Conservation (phyloP, 106 monocot species). For the Dactylorhiza incarnata region DNA sequence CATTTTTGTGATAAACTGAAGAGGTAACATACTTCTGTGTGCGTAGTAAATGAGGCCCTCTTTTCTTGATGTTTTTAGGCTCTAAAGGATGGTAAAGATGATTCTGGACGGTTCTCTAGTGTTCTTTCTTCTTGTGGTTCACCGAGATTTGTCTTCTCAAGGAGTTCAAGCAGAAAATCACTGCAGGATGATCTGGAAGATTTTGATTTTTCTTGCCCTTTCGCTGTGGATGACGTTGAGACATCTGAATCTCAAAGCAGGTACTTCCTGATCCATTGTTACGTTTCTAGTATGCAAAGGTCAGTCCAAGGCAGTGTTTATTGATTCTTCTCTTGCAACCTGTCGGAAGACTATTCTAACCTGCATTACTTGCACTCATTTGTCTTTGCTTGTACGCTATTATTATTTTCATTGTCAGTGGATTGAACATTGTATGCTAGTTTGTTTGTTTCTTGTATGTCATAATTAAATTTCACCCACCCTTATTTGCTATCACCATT, state of each 20-base stretch:
- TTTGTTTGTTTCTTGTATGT: neutral
- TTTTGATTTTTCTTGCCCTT: slow-evolving; percentile 60
- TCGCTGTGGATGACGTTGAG: slow-evolving; percentile 94
- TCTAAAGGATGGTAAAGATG: slow-evolving; percentile 70
- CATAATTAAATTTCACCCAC: neutral
- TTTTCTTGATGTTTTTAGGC: slow-evolving; percentile 21
- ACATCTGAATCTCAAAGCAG: slow-evolving; percentile 60
- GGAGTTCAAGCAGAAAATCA: slow-evolving; percentile 80
- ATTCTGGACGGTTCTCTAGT: slow-evolving; percentile 79
- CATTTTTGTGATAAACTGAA: neutral
- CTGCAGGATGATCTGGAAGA: slow-evolving; percentile 83
- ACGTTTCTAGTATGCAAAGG: neutral
- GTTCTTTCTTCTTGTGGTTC: slow-evolving; percentile 61
- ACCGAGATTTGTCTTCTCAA: slow-evolving; percentile 56
- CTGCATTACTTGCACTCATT: neutral
- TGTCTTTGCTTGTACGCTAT: neutral
- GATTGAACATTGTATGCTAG: neutral
- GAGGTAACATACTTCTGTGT: neutral
- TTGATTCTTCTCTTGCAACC: neutral
- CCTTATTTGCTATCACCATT: no score
- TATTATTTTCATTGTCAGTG: neutral
- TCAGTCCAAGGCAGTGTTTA: neutral
- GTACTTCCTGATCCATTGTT: slow-evolving; percentile 22
- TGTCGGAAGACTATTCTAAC: neutral
- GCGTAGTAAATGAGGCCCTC: neutral